Evolutionary conservation across 2,329 filamentous ascomycete genomes (phyloP).

Genomic region (Penicillium concentricum): DNA sequence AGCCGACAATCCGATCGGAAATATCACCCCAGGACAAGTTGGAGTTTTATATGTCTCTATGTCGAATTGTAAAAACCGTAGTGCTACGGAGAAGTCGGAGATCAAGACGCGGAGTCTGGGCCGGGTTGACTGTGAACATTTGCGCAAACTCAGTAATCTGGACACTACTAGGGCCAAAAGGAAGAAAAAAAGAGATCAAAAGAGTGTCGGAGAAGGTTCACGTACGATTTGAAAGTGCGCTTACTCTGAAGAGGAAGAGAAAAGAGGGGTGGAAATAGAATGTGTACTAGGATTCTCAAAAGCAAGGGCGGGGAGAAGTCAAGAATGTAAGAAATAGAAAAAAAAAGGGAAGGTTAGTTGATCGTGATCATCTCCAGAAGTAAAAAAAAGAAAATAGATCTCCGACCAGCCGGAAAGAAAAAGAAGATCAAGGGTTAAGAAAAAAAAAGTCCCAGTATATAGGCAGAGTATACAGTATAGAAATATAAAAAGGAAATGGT

Average conservation of each 20-base stretch:
- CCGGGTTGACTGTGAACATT: constrained; percentile 23
- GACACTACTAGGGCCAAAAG: constrained; percentile 4
- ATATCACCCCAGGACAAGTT: constrained; percentile 13
- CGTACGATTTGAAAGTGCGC: constrained; percentile 10
- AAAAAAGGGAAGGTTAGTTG: constrained; percentile 21
- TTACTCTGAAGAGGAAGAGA: constrained; percentile 6
- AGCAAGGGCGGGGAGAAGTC: constrained; percentile 19
- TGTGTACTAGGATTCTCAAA: constrained; percentile 8
- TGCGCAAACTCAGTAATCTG: constrained; percentile 14
- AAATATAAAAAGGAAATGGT: constrained; percentile 18
- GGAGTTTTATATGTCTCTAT: constrained; percentile 14
- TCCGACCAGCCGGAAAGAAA: constrained; percentile 8
- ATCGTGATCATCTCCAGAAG: constrained; percentile 18
- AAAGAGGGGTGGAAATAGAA: constrained; percentile 8
- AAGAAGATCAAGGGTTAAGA: not conserved
- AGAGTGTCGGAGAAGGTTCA: not conserved
- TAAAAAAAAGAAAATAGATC: not conserved
- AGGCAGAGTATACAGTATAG: not conserved
- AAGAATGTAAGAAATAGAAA: constrained; percentile 1
- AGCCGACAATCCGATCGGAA: constrained; percentile 22
- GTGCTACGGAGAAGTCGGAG: constrained; percentile 18
- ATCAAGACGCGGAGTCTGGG: constrained; percentile 13
- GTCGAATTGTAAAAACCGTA: constrained; percentile 13
- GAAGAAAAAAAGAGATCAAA: not conserved
- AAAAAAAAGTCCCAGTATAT: not conserved